Evolutionary conservation across 495 filamentous ascomycete species (phyloP), one percentile per base, ranked within the genome.

Genomic region (Tuber magnatum): DNA sequence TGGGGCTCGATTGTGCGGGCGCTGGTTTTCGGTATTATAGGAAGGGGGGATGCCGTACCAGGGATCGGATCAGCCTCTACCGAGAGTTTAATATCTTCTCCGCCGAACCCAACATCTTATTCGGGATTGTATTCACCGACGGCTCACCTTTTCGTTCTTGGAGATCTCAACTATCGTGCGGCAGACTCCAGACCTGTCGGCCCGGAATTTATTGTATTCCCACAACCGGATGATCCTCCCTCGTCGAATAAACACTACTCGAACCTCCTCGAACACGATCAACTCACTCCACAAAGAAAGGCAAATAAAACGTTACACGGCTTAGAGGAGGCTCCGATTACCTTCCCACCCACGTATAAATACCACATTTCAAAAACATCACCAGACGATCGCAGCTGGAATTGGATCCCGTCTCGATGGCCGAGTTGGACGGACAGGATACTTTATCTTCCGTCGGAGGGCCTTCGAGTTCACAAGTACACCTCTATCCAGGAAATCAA

Each of bases 371-470:
- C 44, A 78, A 87, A 70, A 86, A 87, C 39, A 86, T 86, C 71
- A 74, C 86, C 7, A 82, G 78, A 78, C 69, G 82, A 85, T 73
- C 72, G 74, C 3, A 81, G 83, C 39, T 97, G 93, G 92, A 83
- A 87, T 35, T 96, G 93, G 92, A 83, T 93, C 39, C 85, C 83
- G 68, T 90, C 92, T 80, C 90, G 95, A 56, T 97, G 91, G 89
- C 95, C 95, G 1, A 91, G 91, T 81, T 99, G 95, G 94, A 96
- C 93, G 77, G 95, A 99, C 83, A 89, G 95, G 20, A 90, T 99
- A 65, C 84, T 99, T 28, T 97, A 89, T 80, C 86, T 88, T 12
- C 76, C 83, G 8, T 72, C 78, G 70, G 83, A 56, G 68, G 78
- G 75, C 77, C 88, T 90, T 69, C 84, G 83, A 38, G 83, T 90